A percentile compares a stretch with the other conserved stretches of the same genome.
phyloP scores from a whole-genome alignment of 768 basidiomycete genomes.

The Imleria badia region DNA sequence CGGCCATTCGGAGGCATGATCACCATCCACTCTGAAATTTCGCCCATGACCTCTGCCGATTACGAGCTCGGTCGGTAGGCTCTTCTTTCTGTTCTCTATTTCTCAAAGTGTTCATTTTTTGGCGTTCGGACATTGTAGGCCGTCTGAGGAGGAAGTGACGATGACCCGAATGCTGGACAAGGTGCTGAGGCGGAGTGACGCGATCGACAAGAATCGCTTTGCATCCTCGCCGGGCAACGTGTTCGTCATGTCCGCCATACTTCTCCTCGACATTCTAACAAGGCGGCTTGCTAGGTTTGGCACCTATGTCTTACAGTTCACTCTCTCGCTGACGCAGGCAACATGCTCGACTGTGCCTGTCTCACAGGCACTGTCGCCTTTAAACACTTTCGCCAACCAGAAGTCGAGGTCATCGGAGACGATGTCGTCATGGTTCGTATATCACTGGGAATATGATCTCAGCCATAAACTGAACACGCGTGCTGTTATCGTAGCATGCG shows the following conservation, averaged over 20 bases:
- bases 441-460: background rate
- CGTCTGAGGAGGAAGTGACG: conserved; percentile 88
- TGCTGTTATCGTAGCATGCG: conserved; percentile 55
- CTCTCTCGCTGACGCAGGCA: conserved; percentile 87
- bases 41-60: conserved; percentile 93
- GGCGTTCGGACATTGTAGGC: conserved; percentile 39
- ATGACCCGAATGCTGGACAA: conserved; percentile 95
- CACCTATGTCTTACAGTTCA: conserved; percentile 87
- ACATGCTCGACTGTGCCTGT: conserved; percentile 95
- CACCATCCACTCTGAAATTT: conserved; percentile 89
- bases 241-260: conserved; percentile 40
- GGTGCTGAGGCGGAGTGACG: conserved; percentile 84
- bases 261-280: background rate
- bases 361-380: conserved; percentile 90
- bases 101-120: background rate
- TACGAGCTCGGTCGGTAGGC: conserved; percentile 92
- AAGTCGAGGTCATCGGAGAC: conserved; percentile 91
- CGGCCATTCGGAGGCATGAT: conserved; percentile 90
- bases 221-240: conserved; percentile 91
- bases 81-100: conserved; percentile 13
- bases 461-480: background rate
- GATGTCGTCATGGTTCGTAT: conserved; percentile 82
- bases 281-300: conserved; percentile 76
- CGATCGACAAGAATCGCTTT: conserved; percentile 94
- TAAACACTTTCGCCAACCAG: conserved; percentile 87